Conservation (phyloP, 257 asterid species). For the Agastache rugosa region DNA sequence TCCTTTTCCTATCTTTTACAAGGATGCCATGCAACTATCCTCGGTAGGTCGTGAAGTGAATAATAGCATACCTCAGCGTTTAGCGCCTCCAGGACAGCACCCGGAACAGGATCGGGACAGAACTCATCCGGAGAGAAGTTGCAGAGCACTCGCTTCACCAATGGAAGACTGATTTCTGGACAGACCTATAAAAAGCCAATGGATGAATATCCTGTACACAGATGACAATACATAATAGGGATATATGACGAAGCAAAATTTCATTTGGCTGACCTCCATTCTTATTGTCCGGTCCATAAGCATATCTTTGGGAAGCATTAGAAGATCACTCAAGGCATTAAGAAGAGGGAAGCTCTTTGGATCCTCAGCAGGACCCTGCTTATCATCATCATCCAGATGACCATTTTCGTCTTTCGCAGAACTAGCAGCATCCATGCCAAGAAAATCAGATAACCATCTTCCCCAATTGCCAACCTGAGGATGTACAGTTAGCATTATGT, state of each 20-base stretch:
- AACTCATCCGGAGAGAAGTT: slow-evolving; percentile 98
- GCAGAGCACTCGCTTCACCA: slow-evolving; percentile 86
- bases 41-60: not conserved
- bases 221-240: not conserved
- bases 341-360: slow-evolving; percentile 76
- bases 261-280: slow-evolving; percentile 67
- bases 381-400: slow-evolving; percentile 41
- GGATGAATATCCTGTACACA: slow-evolving; percentile 17
- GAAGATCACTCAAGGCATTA: slow-evolving; percentile 81
- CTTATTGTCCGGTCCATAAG: slow-evolving; percentile 81
- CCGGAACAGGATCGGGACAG: slow-evolving; percentile 95
- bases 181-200: slow-evolving; percentile 63
- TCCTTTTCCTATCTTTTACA: not conserved
- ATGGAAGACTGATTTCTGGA: slow-evolving; percentile 78
- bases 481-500: slow-evolving; percentile 30
- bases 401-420: slow-evolving; percentile 37
- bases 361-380: slow-evolving; percentile 45
- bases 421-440: slow-evolving; percentile 59
- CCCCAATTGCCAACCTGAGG: slow-evolving; percentile 89
- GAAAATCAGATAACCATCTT: slow-evolving; percentile 69
- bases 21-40: not conserved
- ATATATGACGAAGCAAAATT: not conserved
- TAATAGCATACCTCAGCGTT: slow-evolving; percentile 79
- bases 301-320: slow-evolving; percentile 99
- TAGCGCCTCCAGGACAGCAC: slow-evolving; percentile 89